A percentile compares a stretch with the other conserved stretches of the same genome.
These are phyloP conservation scores for Pseudogymnoascus pannorum DNA, from an alignment of 2,329 filamentous ascomycete species.

Conservation along the genomic window DNA sequence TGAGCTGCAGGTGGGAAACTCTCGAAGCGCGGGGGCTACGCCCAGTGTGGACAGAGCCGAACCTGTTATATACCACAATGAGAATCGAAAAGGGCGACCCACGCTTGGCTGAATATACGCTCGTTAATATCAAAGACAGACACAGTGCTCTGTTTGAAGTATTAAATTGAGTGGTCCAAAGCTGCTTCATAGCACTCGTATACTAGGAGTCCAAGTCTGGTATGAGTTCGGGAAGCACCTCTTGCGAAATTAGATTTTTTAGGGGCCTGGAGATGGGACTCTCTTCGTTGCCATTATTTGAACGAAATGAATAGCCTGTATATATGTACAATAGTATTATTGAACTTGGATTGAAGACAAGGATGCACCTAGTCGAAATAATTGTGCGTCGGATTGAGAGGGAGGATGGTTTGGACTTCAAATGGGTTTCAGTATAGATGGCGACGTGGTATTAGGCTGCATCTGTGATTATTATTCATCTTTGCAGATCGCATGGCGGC, in stretches of 20 bases:
- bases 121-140: conserved; percentile 23
- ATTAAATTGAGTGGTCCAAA: not conserved
- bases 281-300: not conserved
- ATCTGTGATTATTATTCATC: not conserved
- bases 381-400: not conserved
- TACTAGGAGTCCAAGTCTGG: not conserved
- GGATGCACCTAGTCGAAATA: not conserved
- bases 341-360: not conserved
- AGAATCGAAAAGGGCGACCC: conserved; percentile 17
- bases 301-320: not conserved
- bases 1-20: conserved; percentile 21
- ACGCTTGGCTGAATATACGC: conserved; percentile 25
- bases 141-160: conserved; percentile 12
- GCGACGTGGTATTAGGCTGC: not conserved
- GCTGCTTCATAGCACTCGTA: not conserved
- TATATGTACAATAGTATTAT: not conserved
- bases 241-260: not conserved
- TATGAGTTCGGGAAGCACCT: not conserved
- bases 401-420: not conserved
- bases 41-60: conserved; percentile 24
- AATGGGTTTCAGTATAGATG: not conserved
- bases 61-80: conserved; percentile 21
- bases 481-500: not conserved
- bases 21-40: conserved; percentile 25
- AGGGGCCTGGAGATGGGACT: not conserved